Evolutionary conservation across 164 flowering plant genomes (phyloP).

Genomic region (Sextonia rubra): DNA sequence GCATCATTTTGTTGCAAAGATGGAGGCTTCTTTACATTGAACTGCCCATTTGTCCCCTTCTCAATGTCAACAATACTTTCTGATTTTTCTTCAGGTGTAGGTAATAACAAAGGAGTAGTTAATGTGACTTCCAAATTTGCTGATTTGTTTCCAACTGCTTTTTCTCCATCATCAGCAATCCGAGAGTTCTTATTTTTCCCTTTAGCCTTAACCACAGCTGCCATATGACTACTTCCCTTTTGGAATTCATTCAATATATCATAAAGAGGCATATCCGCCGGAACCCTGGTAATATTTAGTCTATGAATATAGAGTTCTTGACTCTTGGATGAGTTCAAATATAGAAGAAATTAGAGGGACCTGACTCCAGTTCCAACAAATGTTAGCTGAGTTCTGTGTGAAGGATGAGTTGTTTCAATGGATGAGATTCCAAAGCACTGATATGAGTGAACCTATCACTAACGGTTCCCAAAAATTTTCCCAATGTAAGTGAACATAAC

Average conservation of each 20-base stretch:
- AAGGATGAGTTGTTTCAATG: too few relatives aligned
- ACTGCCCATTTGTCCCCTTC: constrained; percentile 25
- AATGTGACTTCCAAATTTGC: constrained; percentile 31
- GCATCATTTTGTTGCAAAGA: constrained; percentile 27
- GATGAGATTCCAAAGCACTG: too few relatives aligned
- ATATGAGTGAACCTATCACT: too few relatives aligned
- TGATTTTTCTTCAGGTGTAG: constrained; percentile 34
- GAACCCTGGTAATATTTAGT: constrained; percentile 56
- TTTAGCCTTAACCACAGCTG: constrained; percentile 89
- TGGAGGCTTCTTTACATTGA: constrained; percentile 13
- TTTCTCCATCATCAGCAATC: constrained; percentile 34
- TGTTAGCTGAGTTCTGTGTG: too few relatives aligned
- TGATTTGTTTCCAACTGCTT: constrained; percentile 28
- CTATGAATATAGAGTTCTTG: constrained; percentile 2
- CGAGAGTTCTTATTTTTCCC: constrained; percentile 34
- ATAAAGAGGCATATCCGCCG: constrained; percentile 94
- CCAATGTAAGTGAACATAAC: too few relatives aligned
- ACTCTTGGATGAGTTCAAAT: background rate
- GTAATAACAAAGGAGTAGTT: constrained; percentile 49
- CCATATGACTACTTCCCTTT: constrained; percentile 98
- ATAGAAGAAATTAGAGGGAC: background rate
- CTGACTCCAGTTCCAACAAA: too few relatives aligned
- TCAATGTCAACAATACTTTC: constrained; percentile 61
- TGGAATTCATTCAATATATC: constrained; percentile 95
- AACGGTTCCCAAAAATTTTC: too few relatives aligned